Percentiles rank a stretch among this genome's conserved stretches.
Evolutionary conservation across 352 stramenopile species (phyloP).

Genomic region (Phytophthora idaei): DNA sequence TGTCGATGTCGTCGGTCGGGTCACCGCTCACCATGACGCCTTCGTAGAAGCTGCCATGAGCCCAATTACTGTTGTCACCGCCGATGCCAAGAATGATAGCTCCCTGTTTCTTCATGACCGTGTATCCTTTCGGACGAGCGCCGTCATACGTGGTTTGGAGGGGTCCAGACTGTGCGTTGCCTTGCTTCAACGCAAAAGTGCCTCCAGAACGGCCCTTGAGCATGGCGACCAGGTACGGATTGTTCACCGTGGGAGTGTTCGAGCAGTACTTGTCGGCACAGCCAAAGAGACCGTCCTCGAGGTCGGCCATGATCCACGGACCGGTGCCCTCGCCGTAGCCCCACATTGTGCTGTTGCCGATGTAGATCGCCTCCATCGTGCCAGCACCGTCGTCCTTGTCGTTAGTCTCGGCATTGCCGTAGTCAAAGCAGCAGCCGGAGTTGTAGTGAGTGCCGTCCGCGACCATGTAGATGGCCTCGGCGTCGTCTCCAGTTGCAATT

Average conservation of each 20-base stretch:
- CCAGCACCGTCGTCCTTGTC: constrained; percentile 26
- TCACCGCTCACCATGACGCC: constrained; percentile 26
- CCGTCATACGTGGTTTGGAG: constrained; percentile 31
- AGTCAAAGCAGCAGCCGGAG: constrained; percentile 28
- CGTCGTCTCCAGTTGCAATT: constrained; percentile 22
- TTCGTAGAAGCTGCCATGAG: constrained; percentile 25
- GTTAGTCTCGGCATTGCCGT: constrained; percentile 29
- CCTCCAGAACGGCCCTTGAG: constrained; percentile 27
- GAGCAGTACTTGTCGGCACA: constrained; percentile 21
- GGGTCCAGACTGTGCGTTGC: constrained; percentile 15
- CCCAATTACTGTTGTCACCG: constrained; percentile 28
- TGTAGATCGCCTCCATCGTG: constrained; percentile 31
- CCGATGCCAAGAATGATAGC: constrained; percentile 31
- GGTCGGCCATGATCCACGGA: constrained; percentile 31
- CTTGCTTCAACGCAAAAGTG: constrained; percentile 31
- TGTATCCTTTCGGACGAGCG: constrained; percentile 26
- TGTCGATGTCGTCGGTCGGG: constrained; percentile 18
- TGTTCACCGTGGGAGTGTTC: constrained; percentile 15
- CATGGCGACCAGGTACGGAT: constrained; percentile 25
- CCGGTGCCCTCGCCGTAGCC: constrained; percentile 22
- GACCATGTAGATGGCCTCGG: constrained; percentile 34
- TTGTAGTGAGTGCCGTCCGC: constrained; percentile 28
- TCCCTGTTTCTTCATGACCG: constrained; percentile 32
- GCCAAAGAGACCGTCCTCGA: constrained; percentile 29
- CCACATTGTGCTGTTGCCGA: constrained; percentile 24